phyloP scores from a whole-genome alignment of 2,329 filamentous ascomycete genomes.

The Coniochaeta sp. region DNA sequence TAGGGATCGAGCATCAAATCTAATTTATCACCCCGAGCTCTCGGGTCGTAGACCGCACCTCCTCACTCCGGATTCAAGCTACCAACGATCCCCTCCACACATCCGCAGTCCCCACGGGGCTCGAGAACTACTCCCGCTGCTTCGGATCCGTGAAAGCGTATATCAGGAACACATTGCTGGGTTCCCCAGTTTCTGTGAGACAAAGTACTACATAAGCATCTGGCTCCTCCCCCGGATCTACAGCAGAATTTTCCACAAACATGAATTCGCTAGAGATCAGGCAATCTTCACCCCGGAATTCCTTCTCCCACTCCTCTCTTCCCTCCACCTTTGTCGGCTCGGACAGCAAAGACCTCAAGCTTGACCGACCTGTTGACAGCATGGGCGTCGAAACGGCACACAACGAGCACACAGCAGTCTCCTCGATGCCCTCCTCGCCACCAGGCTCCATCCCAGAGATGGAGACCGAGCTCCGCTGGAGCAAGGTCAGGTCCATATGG shows the following conservation, averaged over 20 bases:
- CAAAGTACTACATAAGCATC: not conserved
- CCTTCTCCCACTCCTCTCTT: not conserved
- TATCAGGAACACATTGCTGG: not conserved
- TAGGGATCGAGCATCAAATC: not conserved
- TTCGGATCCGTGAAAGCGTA: not conserved
- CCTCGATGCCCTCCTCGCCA: not conserved
- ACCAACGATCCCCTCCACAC: not conserved
- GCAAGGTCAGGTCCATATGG: conserved; percentile 37
- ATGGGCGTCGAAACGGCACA: conserved; percentile 2
- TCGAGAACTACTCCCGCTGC: not conserved
- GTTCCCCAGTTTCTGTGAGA: not conserved
- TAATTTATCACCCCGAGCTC: not conserved
- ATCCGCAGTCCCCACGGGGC: not conserved
- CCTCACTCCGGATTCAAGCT: not conserved
- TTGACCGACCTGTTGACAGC: not conserved
- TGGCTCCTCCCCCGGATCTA: conserved; percentile 1
- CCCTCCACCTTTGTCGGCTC: not conserved
- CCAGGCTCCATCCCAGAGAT: not conserved
- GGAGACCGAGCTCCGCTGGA: conserved; percentile 32
- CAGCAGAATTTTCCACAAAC: not conserved
- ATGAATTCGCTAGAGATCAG: not conserved
- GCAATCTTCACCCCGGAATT: not conserved
- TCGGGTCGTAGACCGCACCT: not conserved
- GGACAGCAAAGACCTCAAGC: not conserved
- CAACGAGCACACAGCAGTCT: not conserved